Evolutionary conservation across 2,329 filamentous ascomycete genomes (phyloP), one percentile per base, ranked within the genome.

Genomic region (Aureobasidium subglaciale): DNA sequence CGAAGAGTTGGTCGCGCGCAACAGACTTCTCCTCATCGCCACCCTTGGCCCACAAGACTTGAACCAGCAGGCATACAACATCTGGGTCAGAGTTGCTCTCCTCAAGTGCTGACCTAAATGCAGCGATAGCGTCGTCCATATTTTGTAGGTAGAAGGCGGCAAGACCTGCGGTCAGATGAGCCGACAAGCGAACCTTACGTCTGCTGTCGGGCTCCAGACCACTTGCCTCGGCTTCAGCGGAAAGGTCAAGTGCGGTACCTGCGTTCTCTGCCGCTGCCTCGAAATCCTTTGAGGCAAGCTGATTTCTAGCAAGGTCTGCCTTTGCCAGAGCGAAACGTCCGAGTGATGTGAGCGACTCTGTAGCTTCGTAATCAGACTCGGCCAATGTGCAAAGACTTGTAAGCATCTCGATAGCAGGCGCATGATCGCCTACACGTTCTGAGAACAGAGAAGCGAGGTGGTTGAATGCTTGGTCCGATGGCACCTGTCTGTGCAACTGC

Each of bases 1-100:
- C 84, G 64, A 96, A 92, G 1, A 99, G 78, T 60, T 88, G 82
- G 52, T 87, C 84, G 3, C 90, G 81, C 15, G 92, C 91, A 59
- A 87, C 83, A 48, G 85, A 82, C 43, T 86, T 83, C 55, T 91
- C 87, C 1, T 84, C 78, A 6, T 86, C 82, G 0, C 84, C 83
- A 8, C 88, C 90, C 61, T 89, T 90, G 0, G 91, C 91, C 92
- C 93, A 99, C 0, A 97, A 78, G 0, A 97, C 88, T 70, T 97
- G 90, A 0, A 91, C 88, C 11, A 97, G 77, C 11, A 96, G 77
- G 65, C 91, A 96, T 0, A 90, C 85, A 1, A 92, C 86, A 65
- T 96, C 90, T 0, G 91, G 87, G 59, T 90, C 84, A 34, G 81
- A 81, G 27, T 81, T 74, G 1, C 87, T 90, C 67, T 95, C 90